Conservation (phyloP, 2,329 filamentous ascomycete genomes). For the Coniochaeta prunicola region DNA sequence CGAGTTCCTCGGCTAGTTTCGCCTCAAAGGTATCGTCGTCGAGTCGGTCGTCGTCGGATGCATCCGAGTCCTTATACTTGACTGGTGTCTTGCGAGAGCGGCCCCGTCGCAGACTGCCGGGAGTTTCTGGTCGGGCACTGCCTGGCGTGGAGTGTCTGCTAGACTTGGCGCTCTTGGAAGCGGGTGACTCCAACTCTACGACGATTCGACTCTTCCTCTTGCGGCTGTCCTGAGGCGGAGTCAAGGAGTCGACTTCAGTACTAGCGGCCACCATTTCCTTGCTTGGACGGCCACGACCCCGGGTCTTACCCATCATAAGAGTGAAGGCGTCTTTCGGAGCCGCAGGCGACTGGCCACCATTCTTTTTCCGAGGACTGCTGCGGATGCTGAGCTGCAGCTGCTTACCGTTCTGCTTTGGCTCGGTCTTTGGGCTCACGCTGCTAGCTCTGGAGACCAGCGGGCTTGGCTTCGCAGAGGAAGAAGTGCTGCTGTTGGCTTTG, state of each 20-base stretch:
- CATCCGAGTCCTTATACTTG: conserved; percentile 48
- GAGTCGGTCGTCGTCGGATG: conserved; percentile 54
- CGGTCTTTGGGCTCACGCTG: conserved; percentile 19
- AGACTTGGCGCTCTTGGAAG: conserved; percentile 64
- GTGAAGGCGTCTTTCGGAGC: conserved; percentile 39
- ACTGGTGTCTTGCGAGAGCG: conserved; percentile 41
- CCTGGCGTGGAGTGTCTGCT: conserved; percentile 70
- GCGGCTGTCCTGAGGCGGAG: conserved; percentile 13
- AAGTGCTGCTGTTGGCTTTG: conserved; percentile 37
- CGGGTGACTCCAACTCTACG: conserved; percentile 18
- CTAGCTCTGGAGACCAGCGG: conserved; percentile 30
- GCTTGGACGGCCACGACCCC: conserved; percentile 6
- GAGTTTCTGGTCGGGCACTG: conserved; percentile 44
- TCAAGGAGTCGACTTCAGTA: conserved; percentile 20
- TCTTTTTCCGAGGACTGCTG: conserved; percentile 21
- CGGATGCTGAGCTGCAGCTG: conserved; percentile 25
- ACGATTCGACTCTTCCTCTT: conserved; percentile 29
- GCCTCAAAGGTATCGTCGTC: conserved; percentile 82
- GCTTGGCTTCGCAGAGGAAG: conserved; percentile 22
- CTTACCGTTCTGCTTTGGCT: conserved; percentile 10
- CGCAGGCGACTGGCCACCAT: conserved; percentile 1
- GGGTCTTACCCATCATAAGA: conserved; percentile 39
- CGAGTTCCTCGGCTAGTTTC: conserved; percentile 65
- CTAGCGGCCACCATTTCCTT: conserved; percentile 10
- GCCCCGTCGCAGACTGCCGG: conserved; percentile 39